Percentiles rank a stretch among this genome's conserved stretches.
These are phyloP conservation scores for Penstemon eatonii DNA, from an alignment of 257 asterid species.

Conservation along the genomic window DNA sequence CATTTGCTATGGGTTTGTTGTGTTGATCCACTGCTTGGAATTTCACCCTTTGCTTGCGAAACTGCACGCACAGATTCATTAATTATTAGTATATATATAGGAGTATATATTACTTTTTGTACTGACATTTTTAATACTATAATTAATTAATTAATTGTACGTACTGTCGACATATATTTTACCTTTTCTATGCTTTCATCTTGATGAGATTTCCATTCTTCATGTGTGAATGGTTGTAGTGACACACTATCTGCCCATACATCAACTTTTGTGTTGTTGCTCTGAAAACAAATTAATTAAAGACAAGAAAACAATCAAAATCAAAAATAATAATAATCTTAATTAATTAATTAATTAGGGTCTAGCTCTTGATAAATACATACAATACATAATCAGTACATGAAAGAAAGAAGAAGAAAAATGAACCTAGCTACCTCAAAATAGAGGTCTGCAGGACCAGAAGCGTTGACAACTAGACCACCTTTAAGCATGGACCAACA, in stretches of 20 bases:
- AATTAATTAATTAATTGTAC: too few species aligned
- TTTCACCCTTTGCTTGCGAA: conserved; percentile 54
- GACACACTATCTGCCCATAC: conserved; percentile 63
- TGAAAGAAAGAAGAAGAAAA: neutral
- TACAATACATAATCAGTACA: too few species aligned
- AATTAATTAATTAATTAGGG: neutral
- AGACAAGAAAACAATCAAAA: neutral
- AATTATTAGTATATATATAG: neutral
- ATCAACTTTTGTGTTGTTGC: conserved; percentile 40
- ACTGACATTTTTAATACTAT: too few species aligned
- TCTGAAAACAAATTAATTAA: conserved; percentile 30
- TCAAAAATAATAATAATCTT: neutral
- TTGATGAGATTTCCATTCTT: conserved; percentile 65
- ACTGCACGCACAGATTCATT: conserved; percentile 27
- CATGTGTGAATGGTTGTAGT: conserved; percentile 52
- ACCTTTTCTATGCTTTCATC: conserved; percentile 47
- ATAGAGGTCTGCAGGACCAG: conserved; percentile 43
- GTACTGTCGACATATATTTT: too few species aligned
- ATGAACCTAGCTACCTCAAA: conserved; percentile 39
- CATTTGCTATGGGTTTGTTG: conserved; percentile 53
- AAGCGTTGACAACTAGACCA: conserved; percentile 40
- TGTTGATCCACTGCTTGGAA: conserved; percentile 52
- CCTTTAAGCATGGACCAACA: conserved; percentile 78
- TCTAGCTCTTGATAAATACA: too few species aligned
- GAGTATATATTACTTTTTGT: too few species aligned